Base-by-base conservation (phyloP, 768 basidiomycete genomes). In the Kondoa malvinella region DNA sequence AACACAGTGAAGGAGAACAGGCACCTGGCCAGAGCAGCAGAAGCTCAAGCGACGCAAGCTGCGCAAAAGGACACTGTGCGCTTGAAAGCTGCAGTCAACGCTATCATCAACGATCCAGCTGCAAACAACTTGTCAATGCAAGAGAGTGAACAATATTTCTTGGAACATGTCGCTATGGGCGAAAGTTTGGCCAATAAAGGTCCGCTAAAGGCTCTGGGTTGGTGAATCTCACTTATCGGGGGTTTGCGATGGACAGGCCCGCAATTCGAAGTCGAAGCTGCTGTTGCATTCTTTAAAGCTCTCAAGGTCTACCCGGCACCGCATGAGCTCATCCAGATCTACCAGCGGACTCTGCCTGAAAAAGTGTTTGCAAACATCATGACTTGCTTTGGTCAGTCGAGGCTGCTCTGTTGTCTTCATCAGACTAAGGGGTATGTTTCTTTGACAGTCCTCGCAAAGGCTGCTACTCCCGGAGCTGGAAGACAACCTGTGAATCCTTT, bases 241-340 rank as follows among this genome's bases (percentile, higher is more conserved):
- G 34, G 15, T 27, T 31, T 16, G 25, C 25, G 34, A 21, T 26
- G 17, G 14, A 34, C 15, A 95, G 94, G 92, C 40, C 86, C 88
- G 57, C 77, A 81, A 30, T 86, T 85, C 78, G 79, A 86, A 75
- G 81, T 96, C 30, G 82, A 85, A 14, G 86, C 92, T 25, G 92
- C 95, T 56, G 77, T 89, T 75, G 83, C 85, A 56, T 97, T 97
- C 83, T 99, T 86, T 83, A 84, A 90, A 63, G 92, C 91, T 0
- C 84, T 97, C 68, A 82, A 87, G 66, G 91, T 95, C 34, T 99
- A 99, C 79, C 95, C 95, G 63, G 85, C 88, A 32, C 90, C 92
- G 0, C 84, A 90, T 33, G 95, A 97, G 77, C 84, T 97, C 72
- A 87, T 99, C 73, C 84, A 87, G 77, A 92, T 97, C 70, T 94